These are phyloP conservation scores for Suillus placidus DNA, from an alignment of 768 basidiomycete species.

Conservation along the genomic window DNA sequence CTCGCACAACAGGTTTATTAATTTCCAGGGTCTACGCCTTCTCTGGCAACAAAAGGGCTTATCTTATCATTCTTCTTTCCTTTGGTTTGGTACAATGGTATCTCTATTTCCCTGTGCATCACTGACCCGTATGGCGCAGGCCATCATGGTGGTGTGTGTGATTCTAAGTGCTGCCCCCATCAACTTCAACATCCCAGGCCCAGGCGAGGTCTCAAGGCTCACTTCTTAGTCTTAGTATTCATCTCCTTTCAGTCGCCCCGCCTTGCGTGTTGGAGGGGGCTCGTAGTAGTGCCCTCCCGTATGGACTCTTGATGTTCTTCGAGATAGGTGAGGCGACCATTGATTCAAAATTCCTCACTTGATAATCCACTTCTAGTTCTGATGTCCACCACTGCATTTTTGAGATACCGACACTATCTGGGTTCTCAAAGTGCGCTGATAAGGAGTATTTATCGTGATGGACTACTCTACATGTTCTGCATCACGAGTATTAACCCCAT, in stretches of 20 bases:
- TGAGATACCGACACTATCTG: constrained; percentile 9
- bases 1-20: background rate
- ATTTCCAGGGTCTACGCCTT: background rate
- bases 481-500: background rate
- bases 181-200: background rate
- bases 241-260: background rate
- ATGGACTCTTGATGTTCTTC: constrained; percentile 8
- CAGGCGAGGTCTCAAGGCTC: background rate
- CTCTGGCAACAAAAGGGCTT: background rate
- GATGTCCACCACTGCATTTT: background rate
- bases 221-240: background rate
- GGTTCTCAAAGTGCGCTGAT: background rate
- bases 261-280: constrained; percentile 6
- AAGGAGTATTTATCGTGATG: constrained; percentile 4
- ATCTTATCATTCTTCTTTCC: background rate
- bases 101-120: background rate
- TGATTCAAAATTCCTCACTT: background rate
- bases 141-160: background rate
- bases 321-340: constrained; percentile 10
- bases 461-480: background rate
- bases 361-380: background rate
- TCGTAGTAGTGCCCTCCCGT: constrained; percentile 1
- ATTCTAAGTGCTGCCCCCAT: background rate
- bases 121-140: background rate
- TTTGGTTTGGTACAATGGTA: background rate